Percentiles rank a stretch among this genome's conserved stretches.
phyloP scores from a whole-genome alignment of 371 early-diverging fungal genomes.

The Globomyces sp. region DNA sequence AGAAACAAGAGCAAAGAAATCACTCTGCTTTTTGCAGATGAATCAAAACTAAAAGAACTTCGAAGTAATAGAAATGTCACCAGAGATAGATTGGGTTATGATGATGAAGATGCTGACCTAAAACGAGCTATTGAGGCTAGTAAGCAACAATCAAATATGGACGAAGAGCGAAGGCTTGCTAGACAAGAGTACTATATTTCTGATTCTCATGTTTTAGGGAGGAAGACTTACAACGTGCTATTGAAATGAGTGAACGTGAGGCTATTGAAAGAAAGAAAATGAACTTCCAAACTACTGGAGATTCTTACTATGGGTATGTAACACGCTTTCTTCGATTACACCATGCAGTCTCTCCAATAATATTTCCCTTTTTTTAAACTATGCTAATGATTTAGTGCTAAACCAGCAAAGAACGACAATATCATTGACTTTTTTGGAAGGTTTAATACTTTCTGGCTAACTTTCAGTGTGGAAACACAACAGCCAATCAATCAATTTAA shows the following conservation, averaged over 20 bases:
- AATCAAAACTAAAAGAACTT: slow-evolving; percentile 71
- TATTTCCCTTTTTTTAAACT: too few relatives aligned
- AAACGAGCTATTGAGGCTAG: slow-evolving; percentile 84
- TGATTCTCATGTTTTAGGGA: slow-evolving; percentile 28
- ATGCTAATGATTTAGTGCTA: slow-evolving; percentile 3
- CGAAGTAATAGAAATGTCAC: slow-evolving; percentile 58
- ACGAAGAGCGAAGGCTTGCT: slow-evolving; percentile 38
- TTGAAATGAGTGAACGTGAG: slow-evolving; percentile 62
- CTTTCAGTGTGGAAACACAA: slow-evolving; percentile 31
- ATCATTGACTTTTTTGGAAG: slow-evolving; percentile 52
- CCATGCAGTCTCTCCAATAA: slow-evolving; percentile 17
- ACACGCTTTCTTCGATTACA: slow-evolving; percentile 17
- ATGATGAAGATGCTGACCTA: slow-evolving; percentile 73
- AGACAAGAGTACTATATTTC: slow-evolving; percentile 28
- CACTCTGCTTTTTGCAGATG: slow-evolving; percentile 77
- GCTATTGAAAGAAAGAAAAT: slow-evolving; percentile 40
- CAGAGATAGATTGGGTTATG: slow-evolving; percentile 59
- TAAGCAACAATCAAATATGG: slow-evolving; percentile 64
- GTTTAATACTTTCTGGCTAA: too few relatives aligned
- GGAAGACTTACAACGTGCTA: slow-evolving; percentile 52
- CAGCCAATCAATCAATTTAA: slow-evolving; percentile 30
- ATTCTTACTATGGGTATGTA: slow-evolving; percentile 21
- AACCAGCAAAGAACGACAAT: slow-evolving; percentile 26
- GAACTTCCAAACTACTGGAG: slow-evolving; percentile 21
- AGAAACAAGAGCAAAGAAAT: slow-evolving; percentile 81